A percentile compares a stretch with the other conserved stretches of the same genome.
These are phyloP conservation scores for Dactylonectria macrodidyma DNA, from an alignment of 2,329 filamentous ascomycete genomes.

Conservation along the genomic window DNA sequence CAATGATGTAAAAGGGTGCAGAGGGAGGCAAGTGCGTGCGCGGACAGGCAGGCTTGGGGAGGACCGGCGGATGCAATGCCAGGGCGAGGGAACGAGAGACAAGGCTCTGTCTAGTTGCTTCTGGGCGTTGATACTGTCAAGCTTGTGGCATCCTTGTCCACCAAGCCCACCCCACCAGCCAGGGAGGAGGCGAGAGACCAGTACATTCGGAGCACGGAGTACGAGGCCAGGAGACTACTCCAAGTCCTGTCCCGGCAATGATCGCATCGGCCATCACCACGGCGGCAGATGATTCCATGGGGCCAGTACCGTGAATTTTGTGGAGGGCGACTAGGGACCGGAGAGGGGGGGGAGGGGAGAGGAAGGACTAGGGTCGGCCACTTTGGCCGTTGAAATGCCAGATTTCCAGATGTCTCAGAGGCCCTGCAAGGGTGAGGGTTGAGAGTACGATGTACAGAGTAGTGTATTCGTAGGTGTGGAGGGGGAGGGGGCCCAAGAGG, in stretches of 20 bases:
- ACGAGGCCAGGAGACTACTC: slow-evolving; percentile 12
- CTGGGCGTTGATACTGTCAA: slow-evolving; percentile 45
- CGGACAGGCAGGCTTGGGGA: slow-evolving; percentile 34
- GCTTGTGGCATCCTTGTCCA: slow-evolving; percentile 43
- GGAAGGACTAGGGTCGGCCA: slow-evolving; percentile 22
- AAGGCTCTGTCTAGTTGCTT: slow-evolving; percentile 44
- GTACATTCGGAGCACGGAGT: slow-evolving; percentile 19
- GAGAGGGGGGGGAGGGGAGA: neutral
- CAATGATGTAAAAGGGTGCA: slow-evolving; percentile 2
- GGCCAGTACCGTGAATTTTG: slow-evolving; percentile 34
- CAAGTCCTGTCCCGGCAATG: slow-evolving; percentile 31
- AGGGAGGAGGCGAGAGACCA: slow-evolving; percentile 37
- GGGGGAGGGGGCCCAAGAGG: slow-evolving; percentile 37
- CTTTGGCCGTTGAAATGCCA: slow-evolving; percentile 50
- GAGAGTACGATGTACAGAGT: slow-evolving; percentile 19
- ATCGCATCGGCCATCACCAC: slow-evolving; percentile 35
- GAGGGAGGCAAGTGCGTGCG: slow-evolving; percentile 26
- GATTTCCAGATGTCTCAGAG: slow-evolving; percentile 48
- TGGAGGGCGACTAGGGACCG: slow-evolving; percentile 35
- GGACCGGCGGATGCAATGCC: slow-evolving; percentile 32
- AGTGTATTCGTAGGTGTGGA: neutral
- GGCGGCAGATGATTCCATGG: slow-evolving; percentile 29
- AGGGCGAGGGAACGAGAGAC: slow-evolving; percentile 37
- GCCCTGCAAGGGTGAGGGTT: slow-evolving; percentile 48
- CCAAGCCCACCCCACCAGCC: slow-evolving; percentile 45